Percentiles rank a stretch among this genome's conserved stretches.
phyloP scores from a whole-genome alignment of 176 grass and related monocot genomes.

The Carex pumila region DNA sequence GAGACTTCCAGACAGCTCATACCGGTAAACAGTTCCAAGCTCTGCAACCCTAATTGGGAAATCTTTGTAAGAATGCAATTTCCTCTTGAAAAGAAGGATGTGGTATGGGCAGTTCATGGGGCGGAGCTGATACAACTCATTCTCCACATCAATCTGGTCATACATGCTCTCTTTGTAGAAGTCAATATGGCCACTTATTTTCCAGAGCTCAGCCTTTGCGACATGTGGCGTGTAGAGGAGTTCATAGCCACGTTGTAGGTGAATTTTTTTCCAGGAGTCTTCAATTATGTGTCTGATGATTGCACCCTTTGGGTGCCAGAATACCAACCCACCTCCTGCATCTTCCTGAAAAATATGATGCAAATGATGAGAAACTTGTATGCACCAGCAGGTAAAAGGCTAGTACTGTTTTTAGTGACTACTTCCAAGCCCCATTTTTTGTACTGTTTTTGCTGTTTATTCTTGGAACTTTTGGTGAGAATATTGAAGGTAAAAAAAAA shows the following conservation, averaged over 20 bases:
- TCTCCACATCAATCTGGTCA: slow-evolving; percentile 86
- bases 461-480: background rate
- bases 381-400: background rate
- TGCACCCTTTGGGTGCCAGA: slow-evolving; percentile 96
- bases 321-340: slow-evolving; percentile 89
- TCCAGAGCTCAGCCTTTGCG: slow-evolving; percentile 91
- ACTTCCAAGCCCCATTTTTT: background rate
- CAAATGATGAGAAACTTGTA: slow-evolving; percentile 6
- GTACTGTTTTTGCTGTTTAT: background rate
- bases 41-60: slow-evolving; percentile 88
- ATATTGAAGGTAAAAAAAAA: background rate
- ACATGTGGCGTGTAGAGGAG: slow-evolving; percentile 92
- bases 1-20: slow-evolving; percentile 85
- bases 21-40: slow-evolving; percentile 96
- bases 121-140: slow-evolving; percentile 85
- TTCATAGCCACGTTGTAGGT: slow-evolving; percentile 73
- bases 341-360: slow-evolving; percentile 59
- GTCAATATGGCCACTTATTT: slow-evolving; percentile 83
- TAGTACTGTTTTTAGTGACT: background rate
- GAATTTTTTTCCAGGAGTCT: slow-evolving; percentile 91
- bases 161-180: slow-evolving; percentile 98
- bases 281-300: slow-evolving; percentile 80
- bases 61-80: slow-evolving; percentile 86
- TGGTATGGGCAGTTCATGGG: slow-evolving; percentile 99
- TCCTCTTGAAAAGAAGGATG: slow-evolving; percentile 91